Evolutionary conservation across 1,284 basidiomycete genomes (phyloP).

Genomic region (Leccinum brunneo-olivaceum): DNA sequence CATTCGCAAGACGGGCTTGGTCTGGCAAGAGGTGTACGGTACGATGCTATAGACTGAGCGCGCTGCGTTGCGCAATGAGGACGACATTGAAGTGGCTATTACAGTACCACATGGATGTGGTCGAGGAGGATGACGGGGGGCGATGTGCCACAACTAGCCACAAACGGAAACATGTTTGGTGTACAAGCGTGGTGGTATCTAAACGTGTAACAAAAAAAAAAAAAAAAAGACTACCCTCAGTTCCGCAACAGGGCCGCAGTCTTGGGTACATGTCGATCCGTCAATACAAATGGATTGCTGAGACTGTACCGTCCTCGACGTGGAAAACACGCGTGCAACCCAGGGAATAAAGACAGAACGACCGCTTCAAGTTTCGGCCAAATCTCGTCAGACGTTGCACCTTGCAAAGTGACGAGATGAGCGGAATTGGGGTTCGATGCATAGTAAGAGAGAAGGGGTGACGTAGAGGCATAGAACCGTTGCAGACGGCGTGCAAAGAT

Average conservation of each 20-base stretch:
- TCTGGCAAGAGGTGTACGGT: slow-evolving; percentile 11
- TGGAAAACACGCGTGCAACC: slow-evolving; percentile 46
- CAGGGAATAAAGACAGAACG: slow-evolving; percentile 53
- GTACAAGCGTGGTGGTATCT: too few relatives aligned
- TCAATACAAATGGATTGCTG: slow-evolving; percentile 34
- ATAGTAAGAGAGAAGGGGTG: slow-evolving; percentile 82
- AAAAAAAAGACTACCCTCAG: slow-evolving; percentile 10
- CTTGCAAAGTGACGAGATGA: slow-evolving; percentile 68
- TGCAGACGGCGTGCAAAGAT: slow-evolving; percentile 76
- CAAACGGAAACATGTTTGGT: too few relatives aligned
- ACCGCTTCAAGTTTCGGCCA: slow-evolving; percentile 75
- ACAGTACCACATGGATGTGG: slow-evolving; percentile 18
- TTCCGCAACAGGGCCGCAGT: slow-evolving; percentile 14
- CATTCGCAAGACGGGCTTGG: slow-evolving; percentile 48
- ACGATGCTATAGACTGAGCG: slow-evolving; percentile 20
- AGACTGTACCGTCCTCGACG: slow-evolving; percentile 42
- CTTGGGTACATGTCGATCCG: slow-evolving; percentile 8
- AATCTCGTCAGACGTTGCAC: slow-evolving; percentile 87
- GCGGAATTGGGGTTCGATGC: slow-evolving; percentile 32
- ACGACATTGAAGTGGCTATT: slow-evolving; percentile 2
- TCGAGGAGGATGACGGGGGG: slow-evolving; percentile 3
- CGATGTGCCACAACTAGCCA: slow-evolving; percentile 1
- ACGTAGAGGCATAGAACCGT: slow-evolving; percentile 84
- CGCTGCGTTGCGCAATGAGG: background rate
- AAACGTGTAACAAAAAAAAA: too few relatives aligned